These are phyloP conservation scores for Juglanconis sp. DNA, from an alignment of 2,329 filamentous ascomycete species.

Conservation along the genomic window DNA sequence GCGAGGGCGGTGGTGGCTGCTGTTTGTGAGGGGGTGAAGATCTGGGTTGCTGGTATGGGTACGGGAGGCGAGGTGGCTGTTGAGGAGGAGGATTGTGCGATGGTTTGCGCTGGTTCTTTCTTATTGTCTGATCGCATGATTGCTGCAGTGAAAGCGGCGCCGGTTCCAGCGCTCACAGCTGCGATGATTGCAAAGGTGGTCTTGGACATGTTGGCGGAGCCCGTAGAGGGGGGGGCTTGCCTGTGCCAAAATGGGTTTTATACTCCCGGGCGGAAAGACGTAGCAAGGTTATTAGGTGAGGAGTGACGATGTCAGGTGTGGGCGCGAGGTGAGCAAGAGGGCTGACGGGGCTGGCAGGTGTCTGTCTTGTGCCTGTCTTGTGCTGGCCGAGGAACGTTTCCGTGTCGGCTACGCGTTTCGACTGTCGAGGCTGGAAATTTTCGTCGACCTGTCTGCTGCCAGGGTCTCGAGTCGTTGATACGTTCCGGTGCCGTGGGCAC, in stretches of 20 bases:
- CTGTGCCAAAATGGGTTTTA: constrained; percentile 5
- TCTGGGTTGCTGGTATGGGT: constrained; percentile 57
- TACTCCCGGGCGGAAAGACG: constrained; percentile 1
- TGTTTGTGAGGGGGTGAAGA: constrained; percentile 34
- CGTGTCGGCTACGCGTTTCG: neutral
- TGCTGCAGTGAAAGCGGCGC: constrained; percentile 69
- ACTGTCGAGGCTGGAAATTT: neutral
- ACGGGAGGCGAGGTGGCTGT: constrained; percentile 30
- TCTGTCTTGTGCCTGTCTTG: neutral
- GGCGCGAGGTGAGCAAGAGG: constrained; percentile 9
- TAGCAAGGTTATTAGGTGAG: neutral
- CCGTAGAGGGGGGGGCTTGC: neutral
- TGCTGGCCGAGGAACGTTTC: neutral
- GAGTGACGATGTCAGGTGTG: constrained; percentile 17
- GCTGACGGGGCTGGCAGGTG: constrained; percentile 15
- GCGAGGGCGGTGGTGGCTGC: constrained; percentile 20
- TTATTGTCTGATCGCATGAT: constrained; percentile 50
- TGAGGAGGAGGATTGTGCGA: constrained; percentile 26
- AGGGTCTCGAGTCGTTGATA: neutral
- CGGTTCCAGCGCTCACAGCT: constrained; percentile 71
- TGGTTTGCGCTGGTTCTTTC: constrained; percentile 33
- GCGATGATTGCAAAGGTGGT: constrained; percentile 72
- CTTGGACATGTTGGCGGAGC: constrained; percentile 65
- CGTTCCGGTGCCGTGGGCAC: neutral
- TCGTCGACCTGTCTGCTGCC: neutral